These are phyloP conservation scores for Botryotinia calthae DNA, from an alignment of 2,329 filamentous ascomycete species.

Conservation along the genomic window DNA sequence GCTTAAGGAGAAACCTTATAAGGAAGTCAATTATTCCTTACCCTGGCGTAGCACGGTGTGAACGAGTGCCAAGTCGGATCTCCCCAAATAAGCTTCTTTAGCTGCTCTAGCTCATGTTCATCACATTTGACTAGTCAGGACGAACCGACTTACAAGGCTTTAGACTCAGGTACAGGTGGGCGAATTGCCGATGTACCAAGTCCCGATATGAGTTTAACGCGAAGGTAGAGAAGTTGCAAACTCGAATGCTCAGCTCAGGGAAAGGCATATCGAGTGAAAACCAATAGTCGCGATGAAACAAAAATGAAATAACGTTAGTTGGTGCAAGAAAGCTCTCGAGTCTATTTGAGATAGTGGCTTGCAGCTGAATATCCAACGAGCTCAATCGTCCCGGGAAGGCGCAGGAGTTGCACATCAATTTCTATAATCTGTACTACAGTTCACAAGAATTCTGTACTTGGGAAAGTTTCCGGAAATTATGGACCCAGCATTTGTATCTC, in stretches of 20 bases:
- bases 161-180: background rate
- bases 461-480: background rate
- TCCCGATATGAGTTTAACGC: background rate
- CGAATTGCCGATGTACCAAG: background rate
- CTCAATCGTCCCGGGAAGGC: background rate
- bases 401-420: background rate
- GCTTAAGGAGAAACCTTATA: background rate
- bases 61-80: constrained; percentile 3
- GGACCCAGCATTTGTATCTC: background rate
- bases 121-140: background rate
- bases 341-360: background rate
- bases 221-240: background rate
- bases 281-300: background rate
- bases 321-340: background rate
- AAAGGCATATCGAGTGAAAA: background rate
- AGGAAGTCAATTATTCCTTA: background rate
- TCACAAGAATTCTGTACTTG: background rate
- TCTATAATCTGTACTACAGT: constrained; percentile 1
- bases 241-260: background rate
- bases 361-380: background rate
- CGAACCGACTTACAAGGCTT: background rate
- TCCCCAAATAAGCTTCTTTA: constrained; percentile 4
- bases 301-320: background rate
- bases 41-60: background rate
- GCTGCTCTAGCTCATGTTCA: background rate